phyloP scores from a whole-genome alignment of 202 grass and related monocot species.

The Eragrostis tef region DNA sequence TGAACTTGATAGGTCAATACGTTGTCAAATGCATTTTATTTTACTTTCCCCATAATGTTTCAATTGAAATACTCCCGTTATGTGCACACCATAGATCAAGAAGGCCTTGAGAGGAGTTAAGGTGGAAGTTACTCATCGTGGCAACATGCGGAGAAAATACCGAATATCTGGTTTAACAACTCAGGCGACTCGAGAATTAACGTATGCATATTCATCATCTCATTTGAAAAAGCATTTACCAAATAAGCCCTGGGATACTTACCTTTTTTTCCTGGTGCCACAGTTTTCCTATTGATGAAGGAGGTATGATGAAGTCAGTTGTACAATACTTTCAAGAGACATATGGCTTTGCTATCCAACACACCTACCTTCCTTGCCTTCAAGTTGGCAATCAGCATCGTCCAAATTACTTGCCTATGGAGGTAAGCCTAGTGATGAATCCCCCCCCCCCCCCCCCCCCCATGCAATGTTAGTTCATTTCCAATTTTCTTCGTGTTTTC shows the following conservation, averaged over 20 bases:
- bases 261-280: not conserved
- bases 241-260: slow-evolving; percentile 30
- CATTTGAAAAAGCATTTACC: not conserved
- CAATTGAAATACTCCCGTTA: not conserved
- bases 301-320: slow-evolving; percentile 80
- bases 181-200: slow-evolving; percentile 79
- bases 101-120: slow-evolving; percentile 86
- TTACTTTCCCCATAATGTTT: no score
- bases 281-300: slow-evolving; percentile 87
- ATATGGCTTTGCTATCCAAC: slow-evolving; percentile 84
- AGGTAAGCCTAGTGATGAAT: slow-evolving; percentile 62
- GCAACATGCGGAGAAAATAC: slow-evolving; percentile 96
- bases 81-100: slow-evolving; percentile 68
- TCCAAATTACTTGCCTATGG: slow-evolving; percentile 81
- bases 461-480: not conserved
- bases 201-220: slow-evolving; percentile 50
- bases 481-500: slow-evolving; percentile 15
- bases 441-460: no score
- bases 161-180: slow-evolving; percentile 81
- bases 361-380: slow-evolving; percentile 81
- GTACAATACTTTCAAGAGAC: slow-evolving; percentile 96
- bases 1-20: not conserved
- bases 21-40: slow-evolving; percentile 3
- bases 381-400: slow-evolving; percentile 83
- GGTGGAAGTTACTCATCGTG: slow-evolving; percentile 93